Evolutionary conservation across 345 rosid species (phyloP), one percentile per base, ranked within the genome.

Genomic region (Hibiscus syriacus): DNA sequence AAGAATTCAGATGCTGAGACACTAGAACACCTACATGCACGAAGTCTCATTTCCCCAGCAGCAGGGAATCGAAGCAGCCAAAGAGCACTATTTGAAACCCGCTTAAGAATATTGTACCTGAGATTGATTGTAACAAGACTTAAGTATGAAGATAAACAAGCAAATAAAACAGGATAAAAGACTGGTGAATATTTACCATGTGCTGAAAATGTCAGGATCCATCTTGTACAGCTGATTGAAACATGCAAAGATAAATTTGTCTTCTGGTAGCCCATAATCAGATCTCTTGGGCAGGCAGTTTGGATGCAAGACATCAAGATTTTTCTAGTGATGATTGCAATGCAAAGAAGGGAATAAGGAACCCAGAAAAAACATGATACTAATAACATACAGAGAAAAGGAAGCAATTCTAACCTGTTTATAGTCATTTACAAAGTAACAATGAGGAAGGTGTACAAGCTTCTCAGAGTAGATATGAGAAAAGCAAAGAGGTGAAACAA

Each of bases 21-120:
- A 38, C 30, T 45, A 25, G 60, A 30, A 72, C 49, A 60, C 96
- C 16, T 85, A 94, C 98, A 86, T 72, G 87, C 22, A 2, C 97
- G 92, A 38, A 94, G 82, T 79, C 97, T 87, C 86, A 78, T 86
- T 79, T 94, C 99, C 48, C 99, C 99, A 1, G 98, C 96, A 72
- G 99, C 98, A 49, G 99, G 99, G 73, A 94, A 94, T 55, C 93
- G 84, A 52, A 94, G 96, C 55, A 94, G 99, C 98, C 99, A 94
- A 58, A 94, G 86, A 25, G 96, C 98, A 85, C 96, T 84, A 68
- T 86, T 87, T 64, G 99, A 92, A 27, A 94, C 98, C 14, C 97
- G 84, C 72, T 88, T 94, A 71, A 94, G 99, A 81, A 94, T 88
- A 69, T 87, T 94, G 87, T 97, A 94, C 99, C 99, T 94, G 12